Base-by-base conservation (phyloP, 192 early-diverging fungal genomes). In the Coemansia sp. region DNA sequence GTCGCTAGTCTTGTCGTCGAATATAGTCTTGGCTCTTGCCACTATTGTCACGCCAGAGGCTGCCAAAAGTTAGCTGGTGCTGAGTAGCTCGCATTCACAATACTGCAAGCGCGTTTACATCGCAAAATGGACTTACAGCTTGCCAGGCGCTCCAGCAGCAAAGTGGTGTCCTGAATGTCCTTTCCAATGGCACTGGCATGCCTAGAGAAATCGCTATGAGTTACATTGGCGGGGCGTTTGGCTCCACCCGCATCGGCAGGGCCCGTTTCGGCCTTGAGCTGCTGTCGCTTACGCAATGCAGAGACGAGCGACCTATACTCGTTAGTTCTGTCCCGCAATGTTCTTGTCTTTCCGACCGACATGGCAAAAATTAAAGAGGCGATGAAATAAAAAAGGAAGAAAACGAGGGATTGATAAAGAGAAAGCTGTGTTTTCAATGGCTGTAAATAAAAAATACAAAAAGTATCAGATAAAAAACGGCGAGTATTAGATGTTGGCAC, bases 1-100 rank as follows among this genome's bases (percentile, higher is more conserved):
- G 64, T 99, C 96, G 8, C 87, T 84, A 10, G 96, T 93, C 68
- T 87, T 88, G 81, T 99, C 98, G 74, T 99, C 96, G 63, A 99
- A 98, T 58, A 99, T 76, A 3, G 96, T 92, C 73, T 94, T 94
- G 52, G 93, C 82, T 55, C 94, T 94, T n/a, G 97, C 97, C 64
- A 99, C 72, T 74, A 65, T 29, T 17, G 27, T 4, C 56, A 24
- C 21, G 22, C 84, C 76, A 72, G 40, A 26, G 18, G n/a, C 37
- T 40, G 56, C 26, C 33, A 22, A 22, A 18, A 57, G 29, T 58
- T 53, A 36, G 15, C 14, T 38, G 29, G 8, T 29, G 8, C 9
- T 22, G 15, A 21, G 12, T n/a, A 11, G 6, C 6, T 56, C 7
- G 39, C 15, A 69, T 41, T 37, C 43, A 29, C 26, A 65, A 40